Conservation (phyloP, 2,329 filamentous ascomycete species). For the Didymella lethalis region DNA sequence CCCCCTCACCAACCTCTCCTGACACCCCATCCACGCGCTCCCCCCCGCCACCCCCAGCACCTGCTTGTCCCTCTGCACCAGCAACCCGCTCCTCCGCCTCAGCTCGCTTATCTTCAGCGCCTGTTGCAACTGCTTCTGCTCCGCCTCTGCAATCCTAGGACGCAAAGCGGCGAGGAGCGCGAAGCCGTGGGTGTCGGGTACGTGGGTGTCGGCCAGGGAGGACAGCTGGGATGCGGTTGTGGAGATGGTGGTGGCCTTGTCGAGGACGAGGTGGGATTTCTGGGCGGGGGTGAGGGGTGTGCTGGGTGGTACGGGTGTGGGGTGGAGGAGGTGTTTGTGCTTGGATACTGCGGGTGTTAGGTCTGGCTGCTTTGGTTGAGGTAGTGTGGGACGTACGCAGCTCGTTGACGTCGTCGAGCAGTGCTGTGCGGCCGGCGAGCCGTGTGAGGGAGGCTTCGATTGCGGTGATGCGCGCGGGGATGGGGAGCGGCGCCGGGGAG, state of each 20-base stretch:
- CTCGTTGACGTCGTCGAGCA: slow-evolving; percentile 52
- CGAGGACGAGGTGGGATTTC: slow-evolving; percentile 52
- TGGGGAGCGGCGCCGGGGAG: slow-evolving; percentile 34
- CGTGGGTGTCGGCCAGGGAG: slow-evolving; percentile 54
- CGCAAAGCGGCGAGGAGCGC: slow-evolving; percentile 65
- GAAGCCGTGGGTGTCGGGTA: slow-evolving; percentile 54
- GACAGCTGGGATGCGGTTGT: slow-evolving; percentile 55
- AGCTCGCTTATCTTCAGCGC: slow-evolving; percentile 68
- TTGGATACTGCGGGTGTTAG: slow-evolving; percentile 42
- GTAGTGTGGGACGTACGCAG: slow-evolving; percentile 37
- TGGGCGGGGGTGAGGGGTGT: slow-evolving; percentile 34
- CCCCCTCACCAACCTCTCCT: slow-evolving; percentile 70
- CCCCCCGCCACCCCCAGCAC: slow-evolving; percentile 72
- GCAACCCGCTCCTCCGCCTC: slow-evolving; percentile 67
- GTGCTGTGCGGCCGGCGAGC: slow-evolving; percentile 51
- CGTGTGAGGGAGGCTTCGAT: slow-evolving; percentile 51
- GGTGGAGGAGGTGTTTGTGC: slow-evolving; percentile 52
- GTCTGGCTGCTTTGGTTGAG: no score
- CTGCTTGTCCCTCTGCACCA: slow-evolving; percentile 72
- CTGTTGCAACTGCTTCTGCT: slow-evolving; percentile 68
- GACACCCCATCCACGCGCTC: slow-evolving; percentile 73
- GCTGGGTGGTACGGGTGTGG: slow-evolving; percentile 28
- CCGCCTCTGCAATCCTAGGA: slow-evolving; percentile 69
- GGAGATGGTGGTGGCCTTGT: slow-evolving; percentile 55
- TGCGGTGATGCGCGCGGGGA: slow-evolving; percentile 47